Evolutionary conservation across 805 yeast genomes (phyloP), one percentile per base, ranked within the genome.

Genomic region (Cyberlindnera maclurae): DNA sequence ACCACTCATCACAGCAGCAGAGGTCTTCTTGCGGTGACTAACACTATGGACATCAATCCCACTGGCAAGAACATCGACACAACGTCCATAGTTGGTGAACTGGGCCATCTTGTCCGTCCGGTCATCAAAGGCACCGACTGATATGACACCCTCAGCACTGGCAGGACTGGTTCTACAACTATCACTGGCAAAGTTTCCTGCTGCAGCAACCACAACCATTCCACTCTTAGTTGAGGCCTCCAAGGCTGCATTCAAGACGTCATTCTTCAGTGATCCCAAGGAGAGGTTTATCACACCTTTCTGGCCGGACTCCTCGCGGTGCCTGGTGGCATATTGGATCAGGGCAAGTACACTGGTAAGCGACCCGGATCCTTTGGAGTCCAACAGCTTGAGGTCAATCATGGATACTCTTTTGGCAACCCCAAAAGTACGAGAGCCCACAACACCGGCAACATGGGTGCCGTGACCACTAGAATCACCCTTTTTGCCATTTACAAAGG

Each of bases 1-100:
- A 1, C 94, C 94, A 3, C 87, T 75, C 50, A 77, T 62, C 5
- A 49, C 44, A 8, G 54, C 42, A 3, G 60, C 49, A 3, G 31
- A 31, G 12, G 48, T 46, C 5, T 38, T 37, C 4, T 52, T 33
- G 1, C 28, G 47, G 29, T 63, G 64, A 10, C 74, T 66, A 12
- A 81, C 65, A 39, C 89, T 80, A 20, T 67, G 63, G 3, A 87
- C 80, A 12, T 65, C 63, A 0, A 79, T 79, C 0, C 97, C 97
- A 34, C 90, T 75, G 0, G 96, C 87, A 60, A 84, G 82, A 1
- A 86, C 67, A 53, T 86, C 87, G 7, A 89, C 94, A 59, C 97
- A 90, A n/a, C 68, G 65, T 0, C 97, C 97, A 88, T 89, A 85
- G 55, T 90, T 89, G n/a, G 93, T 75, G 51, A 90, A 89, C 11